These are phyloP conservation scores for Pythium scleroteichum DNA, from an alignment of 352 stramenopile species.

Conservation along the genomic window DNA sequence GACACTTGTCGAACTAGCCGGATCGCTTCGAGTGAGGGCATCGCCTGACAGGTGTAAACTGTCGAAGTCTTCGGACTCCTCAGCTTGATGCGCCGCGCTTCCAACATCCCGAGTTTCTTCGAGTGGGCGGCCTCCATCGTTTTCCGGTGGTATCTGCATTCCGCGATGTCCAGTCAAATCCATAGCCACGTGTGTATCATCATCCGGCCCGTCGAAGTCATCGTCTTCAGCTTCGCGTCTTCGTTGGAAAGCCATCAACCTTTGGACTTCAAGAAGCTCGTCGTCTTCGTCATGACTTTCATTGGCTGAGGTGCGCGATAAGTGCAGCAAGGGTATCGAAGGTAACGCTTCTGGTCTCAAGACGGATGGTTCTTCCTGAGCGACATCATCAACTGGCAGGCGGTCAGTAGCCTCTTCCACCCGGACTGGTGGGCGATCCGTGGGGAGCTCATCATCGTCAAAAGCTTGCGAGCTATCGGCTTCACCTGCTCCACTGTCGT, in stretches of 20 bases:
- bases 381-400: too few relatives aligned
- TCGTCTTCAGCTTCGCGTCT: background rate
- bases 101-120: background rate
- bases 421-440: too few relatives aligned
- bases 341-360: background rate
- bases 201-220: too few relatives aligned
- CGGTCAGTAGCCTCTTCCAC: too few relatives aligned
- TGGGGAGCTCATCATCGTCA: too few relatives aligned
- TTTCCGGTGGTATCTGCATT: background rate
- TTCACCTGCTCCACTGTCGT: too few relatives aligned
- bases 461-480: too few relatives aligned
- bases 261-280: background rate
- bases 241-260: background rate
- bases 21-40: too few relatives aligned
- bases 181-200: too few relatives aligned
- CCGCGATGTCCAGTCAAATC: background rate
- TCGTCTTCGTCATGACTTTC: slow-evolving; percentile 6
- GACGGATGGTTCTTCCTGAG: too few relatives aligned
- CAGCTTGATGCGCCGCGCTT: background rate
- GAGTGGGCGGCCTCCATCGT: background rate
- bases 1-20: too few relatives aligned
- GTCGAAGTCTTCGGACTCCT: background rate
- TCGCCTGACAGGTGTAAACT: background rate
- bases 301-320: slow-evolving; percentile 2
- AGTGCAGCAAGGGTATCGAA: background rate